Evolutionary conservation across 495 filamentous ascomycete genomes (phyloP).

Genomic region (Apiosordaria backusii): DNA sequence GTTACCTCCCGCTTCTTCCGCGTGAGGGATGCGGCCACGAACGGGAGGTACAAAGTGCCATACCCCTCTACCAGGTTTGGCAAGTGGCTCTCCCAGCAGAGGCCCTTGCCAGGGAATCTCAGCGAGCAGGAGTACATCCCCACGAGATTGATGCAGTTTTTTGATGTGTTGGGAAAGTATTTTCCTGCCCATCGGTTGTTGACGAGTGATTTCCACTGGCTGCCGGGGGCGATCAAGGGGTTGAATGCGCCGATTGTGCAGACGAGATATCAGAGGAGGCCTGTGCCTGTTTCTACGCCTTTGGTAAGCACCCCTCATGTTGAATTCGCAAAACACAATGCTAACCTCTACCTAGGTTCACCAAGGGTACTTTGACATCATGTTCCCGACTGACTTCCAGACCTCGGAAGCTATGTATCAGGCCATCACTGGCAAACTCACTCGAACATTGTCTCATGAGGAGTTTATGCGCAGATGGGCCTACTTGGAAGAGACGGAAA

Average conservation of each 20-base stretch:
- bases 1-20: constrained; percentile 76
- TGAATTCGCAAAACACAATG: background rate
- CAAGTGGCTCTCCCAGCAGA: constrained; percentile 53
- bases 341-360: constrained; percentile 60
- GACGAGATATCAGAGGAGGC: constrained; percentile 80
- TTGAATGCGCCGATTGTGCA: constrained; percentile 93
- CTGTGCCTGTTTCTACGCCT: constrained; percentile 84
- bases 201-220: constrained; percentile 82
- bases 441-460: constrained; percentile 77
- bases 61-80: constrained; percentile 56
- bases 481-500: constrained; percentile 83
- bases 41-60: constrained; percentile 45
- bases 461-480: constrained; percentile 89
- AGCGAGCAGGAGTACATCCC: constrained; percentile 87
- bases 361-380: constrained; percentile 97
- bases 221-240: constrained; percentile 78
- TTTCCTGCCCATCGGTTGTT: constrained; percentile 88
- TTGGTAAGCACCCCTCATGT: constrained; percentile 76
- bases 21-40: constrained; percentile 62
- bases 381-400: constrained; percentile 94
- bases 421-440: constrained; percentile 86
- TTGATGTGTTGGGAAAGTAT: constrained; percentile 76
- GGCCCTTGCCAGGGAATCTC: constrained; percentile 71
- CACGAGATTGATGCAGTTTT: constrained; percentile 92
- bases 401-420: constrained; percentile 86